Evolutionary conservation across 345 rosid genomes (phyloP).

Genomic region (Euphorbia pulcherrima): DNA sequence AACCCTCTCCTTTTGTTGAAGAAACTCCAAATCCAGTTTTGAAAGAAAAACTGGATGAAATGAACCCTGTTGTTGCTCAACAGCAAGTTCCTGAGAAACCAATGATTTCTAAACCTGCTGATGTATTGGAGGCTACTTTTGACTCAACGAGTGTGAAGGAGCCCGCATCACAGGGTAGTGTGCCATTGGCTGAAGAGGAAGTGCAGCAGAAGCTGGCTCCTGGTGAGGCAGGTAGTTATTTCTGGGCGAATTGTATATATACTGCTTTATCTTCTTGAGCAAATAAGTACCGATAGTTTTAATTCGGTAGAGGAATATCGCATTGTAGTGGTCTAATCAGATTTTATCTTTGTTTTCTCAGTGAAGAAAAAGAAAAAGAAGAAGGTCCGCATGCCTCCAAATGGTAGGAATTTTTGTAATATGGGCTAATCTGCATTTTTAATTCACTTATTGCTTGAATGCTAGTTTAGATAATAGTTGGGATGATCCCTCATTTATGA

Average conservation of each 20-base stretch:
- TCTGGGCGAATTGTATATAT: neutral
- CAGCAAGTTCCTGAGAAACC: constrained; percentile 40
- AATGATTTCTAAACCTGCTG: constrained; percentile 38
- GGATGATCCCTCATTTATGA: no score
- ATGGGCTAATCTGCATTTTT: neutral
- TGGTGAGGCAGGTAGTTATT: constrained; percentile 24
- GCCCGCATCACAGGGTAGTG: constrained; percentile 58
- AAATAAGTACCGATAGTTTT: no score
- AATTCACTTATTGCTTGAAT: no score
- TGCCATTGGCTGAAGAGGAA: constrained; percentile 32
- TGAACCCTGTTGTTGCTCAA: constrained; percentile 40
- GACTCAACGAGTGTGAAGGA: constrained; percentile 72
- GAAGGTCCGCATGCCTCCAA: constrained; percentile 60
- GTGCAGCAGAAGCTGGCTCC: constrained; percentile 37
- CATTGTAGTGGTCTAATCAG: neutral
- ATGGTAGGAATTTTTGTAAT: constrained; percentile 32
- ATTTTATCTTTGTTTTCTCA: constrained; percentile 27
- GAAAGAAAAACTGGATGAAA: constrained; percentile 37
- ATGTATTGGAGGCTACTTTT: constrained; percentile 60
- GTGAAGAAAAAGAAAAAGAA: constrained; percentile 84
- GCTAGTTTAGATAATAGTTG: neutral
- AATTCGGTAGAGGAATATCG: neutral
- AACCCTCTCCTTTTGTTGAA: constrained; percentile 27
- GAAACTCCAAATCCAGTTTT: constrained; percentile 34
- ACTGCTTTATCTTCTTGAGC: neutral